These are phyloP conservation scores for Trichosporon faecale DNA, from an alignment of 1,284 basidiomycete species.

Conservation along the genomic window DNA sequence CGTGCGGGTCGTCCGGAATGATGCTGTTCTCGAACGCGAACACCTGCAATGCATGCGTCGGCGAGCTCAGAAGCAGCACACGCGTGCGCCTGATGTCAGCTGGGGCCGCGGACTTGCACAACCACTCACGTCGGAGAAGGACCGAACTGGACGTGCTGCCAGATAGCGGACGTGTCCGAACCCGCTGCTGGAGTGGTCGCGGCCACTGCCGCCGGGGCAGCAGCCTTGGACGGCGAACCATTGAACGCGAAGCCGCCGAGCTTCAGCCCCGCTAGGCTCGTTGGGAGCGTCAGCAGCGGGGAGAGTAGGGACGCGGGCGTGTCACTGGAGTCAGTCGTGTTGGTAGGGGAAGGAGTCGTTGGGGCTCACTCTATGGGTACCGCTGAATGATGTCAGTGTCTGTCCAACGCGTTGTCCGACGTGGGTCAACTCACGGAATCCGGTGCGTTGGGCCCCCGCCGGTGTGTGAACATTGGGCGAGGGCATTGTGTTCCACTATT, in stretches of 20 bases:
- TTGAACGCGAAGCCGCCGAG: slow-evolving; percentile 20
- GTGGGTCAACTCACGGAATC: not conserved
- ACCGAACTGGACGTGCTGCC: slow-evolving; percentile 40
- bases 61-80: slow-evolving; percentile 32
- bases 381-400: slow-evolving; percentile 4
- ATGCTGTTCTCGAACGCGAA: slow-evolving; percentile 26
- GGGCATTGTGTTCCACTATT: not conserved
- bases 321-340: slow-evolving; percentile 22
- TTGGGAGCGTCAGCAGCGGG: slow-evolving; percentile 35
- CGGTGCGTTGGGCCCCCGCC: slow-evolving; percentile 5
- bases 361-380: slow-evolving; percentile 5
- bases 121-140: slow-evolving; percentile 18
- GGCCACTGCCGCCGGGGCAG: not conserved
- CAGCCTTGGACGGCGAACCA: slow-evolving; percentile 15
- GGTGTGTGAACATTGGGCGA: slow-evolving; percentile 7
- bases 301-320: slow-evolving; percentile 29
- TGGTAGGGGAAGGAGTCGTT: not conserved
- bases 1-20: slow-evolving; percentile 39
- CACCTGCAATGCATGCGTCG: slow-evolving; percentile 35
- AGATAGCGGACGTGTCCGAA: slow-evolving; percentile 22
- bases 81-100: slow-evolving; percentile 22
- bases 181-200: not conserved
- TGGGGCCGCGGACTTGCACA: not conserved
- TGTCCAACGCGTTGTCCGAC: not conserved
- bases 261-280: slow-evolving; percentile 6